Evolutionary conservation across 441 rosid genomes (phyloP).

Genomic region (Mallotus repandus): DNA sequence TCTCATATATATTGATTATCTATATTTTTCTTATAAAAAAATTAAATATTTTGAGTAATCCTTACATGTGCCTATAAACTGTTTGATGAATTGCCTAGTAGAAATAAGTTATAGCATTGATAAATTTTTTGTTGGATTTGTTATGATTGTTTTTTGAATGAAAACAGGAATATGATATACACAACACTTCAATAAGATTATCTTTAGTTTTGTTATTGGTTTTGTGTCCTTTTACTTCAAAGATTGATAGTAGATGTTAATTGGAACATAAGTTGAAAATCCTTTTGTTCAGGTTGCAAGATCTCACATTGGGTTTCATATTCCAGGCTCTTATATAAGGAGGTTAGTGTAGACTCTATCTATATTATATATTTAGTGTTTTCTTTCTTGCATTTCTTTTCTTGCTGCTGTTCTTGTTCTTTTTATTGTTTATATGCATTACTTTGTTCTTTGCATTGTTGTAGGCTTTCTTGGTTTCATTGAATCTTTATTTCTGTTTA

Average conservation of each 20-base stretch:
- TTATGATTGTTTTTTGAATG: no score
- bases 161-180: no score
- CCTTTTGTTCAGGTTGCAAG: slow-evolving; percentile 35
- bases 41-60: no score
- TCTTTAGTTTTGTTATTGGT: slow-evolving; percentile 14
- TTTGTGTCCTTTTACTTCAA: slow-evolving; percentile 21
- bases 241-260: slow-evolving; percentile 28
- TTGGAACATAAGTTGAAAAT: slow-evolving; percentile 35
- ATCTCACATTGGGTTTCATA: slow-evolving; percentile 35
- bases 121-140: no score
- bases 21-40: no score
- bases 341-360: slow-evolving; percentile 23
- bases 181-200: no score
- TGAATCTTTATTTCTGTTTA: slow-evolving; percentile 7
- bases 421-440: slow-evolving; percentile 21
- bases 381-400: slow-evolving; percentile 25
- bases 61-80: no score
- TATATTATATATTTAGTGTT: slow-evolving; percentile 25
- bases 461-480: slow-evolving; percentile 23
- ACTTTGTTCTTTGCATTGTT: slow-evolving; percentile 18
- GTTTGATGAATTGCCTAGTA: no score
- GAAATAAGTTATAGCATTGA: no score
- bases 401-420: slow-evolving; percentile 11
- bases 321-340: slow-evolving; percentile 19
- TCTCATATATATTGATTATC: no score